Conservation (phyloP, 2,329 filamentous ascomycete genomes). For the Tolypocladium cylindrosporum region DNA sequence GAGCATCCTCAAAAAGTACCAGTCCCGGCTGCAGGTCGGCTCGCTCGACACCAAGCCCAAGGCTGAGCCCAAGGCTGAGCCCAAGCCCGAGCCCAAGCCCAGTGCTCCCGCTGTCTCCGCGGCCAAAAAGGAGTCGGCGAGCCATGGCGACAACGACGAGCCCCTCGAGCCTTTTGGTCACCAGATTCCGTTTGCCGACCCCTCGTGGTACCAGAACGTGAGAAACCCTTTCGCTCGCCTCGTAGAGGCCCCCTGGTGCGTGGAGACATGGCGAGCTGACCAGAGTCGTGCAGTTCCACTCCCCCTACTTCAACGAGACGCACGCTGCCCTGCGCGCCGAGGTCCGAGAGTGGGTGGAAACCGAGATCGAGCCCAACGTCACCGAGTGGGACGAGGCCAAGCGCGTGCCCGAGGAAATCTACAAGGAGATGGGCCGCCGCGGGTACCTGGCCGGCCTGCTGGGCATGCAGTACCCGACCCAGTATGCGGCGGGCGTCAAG, state of each 20-base stretch:
- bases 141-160: constrained; percentile 44
- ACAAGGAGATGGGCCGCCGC: constrained; percentile 88
- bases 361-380: constrained; percentile 81
- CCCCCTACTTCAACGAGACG: constrained; percentile 90
- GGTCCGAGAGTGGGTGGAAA: constrained; percentile 84
- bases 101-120: constrained; percentile 16
- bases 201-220: constrained; percentile 89
- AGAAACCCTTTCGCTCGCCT: constrained; percentile 21
- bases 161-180: constrained; percentile 77
- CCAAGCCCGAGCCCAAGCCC: constrained; percentile 25
- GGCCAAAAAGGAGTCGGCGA: constrained; percentile 21
- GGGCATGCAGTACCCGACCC: constrained; percentile 68
- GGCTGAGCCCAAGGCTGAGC: constrained; percentile 43
- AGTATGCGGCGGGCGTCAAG: constrained; percentile 65
- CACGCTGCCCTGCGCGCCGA: constrained; percentile 87
- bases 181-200: constrained; percentile 84
- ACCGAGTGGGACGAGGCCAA: constrained; percentile 96
- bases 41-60: constrained; percentile 83
- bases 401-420: constrained; percentile 77
- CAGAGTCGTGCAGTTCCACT: constrained; percentile 62
- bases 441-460: constrained; percentile 91
- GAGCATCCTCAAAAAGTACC: constrained; percentile 79
- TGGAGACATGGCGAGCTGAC: background rate
- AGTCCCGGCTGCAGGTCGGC: constrained; percentile 65
- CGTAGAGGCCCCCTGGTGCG: background rate